Percentiles rank a stretch among this genome's conserved stretches.
Evolutionary conservation across 192 early-diverging fungal species (phyloP).

Genomic region (Powellomyces hirtus): DNA sequence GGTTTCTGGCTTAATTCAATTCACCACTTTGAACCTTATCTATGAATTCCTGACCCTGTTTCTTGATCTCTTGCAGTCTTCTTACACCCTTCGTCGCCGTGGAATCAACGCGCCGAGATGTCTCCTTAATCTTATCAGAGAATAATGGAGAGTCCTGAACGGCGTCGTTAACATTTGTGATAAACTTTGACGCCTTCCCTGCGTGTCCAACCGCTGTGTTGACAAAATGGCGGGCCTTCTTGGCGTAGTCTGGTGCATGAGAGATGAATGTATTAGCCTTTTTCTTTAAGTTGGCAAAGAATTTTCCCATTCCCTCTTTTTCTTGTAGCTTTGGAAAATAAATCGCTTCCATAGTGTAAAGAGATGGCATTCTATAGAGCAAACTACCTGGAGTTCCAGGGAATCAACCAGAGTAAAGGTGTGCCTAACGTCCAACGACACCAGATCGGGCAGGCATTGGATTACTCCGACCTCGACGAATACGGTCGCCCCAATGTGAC

Average conservation of each 20-base stretch:
- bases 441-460: constrained; percentile 1
- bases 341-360: background rate
- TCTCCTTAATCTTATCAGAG: too few relatives aligned
- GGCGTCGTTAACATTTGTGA: constrained; percentile 2
- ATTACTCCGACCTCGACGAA: constrained; percentile 8
- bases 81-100: too few relatives aligned
- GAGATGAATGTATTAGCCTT: background rate
- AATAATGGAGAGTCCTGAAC: too few relatives aligned
- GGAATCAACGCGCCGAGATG: too few relatives aligned
- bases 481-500: background rate
- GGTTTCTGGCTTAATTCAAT: too few relatives aligned
- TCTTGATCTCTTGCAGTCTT: too few relatives aligned
- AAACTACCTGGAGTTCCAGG: background rate
- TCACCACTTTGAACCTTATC: constrained; percentile 7
- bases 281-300: background rate
- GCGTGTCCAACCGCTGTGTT: background rate
- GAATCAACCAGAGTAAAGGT: too few relatives aligned
- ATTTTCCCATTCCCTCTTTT: background rate
- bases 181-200: background rate
- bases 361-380: constrained; percentile 14
- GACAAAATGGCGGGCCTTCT: background rate
- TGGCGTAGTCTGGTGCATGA: background rate
- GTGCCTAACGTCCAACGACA: constrained; percentile 1
- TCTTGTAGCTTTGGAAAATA: background rate
- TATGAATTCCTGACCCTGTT: constrained; percentile 2